Evolutionary conservation across 768 basidiomycete genomes (phyloP).

Genomic region (Boletus edulis): DNA sequence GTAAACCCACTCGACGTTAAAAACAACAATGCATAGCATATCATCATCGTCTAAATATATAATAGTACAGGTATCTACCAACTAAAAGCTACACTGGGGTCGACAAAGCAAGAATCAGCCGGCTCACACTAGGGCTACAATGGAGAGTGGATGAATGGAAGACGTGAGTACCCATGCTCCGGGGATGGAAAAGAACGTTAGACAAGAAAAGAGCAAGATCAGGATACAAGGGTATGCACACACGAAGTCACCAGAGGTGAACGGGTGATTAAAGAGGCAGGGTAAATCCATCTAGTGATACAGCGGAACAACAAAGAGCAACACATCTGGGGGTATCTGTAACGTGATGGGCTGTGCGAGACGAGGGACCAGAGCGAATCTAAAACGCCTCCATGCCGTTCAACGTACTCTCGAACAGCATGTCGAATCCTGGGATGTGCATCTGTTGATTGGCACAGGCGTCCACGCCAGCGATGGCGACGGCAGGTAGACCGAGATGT

Average conservation of each 20-base stretch:
- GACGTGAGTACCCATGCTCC: too few species aligned
- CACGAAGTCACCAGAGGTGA: not conserved
- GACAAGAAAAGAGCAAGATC: not conserved
- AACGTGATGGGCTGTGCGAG: too few species aligned
- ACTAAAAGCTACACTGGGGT: too few species aligned
- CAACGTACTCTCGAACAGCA: slow-evolving; percentile 14
- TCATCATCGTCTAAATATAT: too few species aligned
- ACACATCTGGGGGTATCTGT: too few species aligned
- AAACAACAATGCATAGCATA: too few species aligned
- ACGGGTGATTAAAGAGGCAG: not conserved
- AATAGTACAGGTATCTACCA: too few species aligned
- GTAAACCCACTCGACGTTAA: too few species aligned
- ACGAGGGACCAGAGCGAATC: not conserved
- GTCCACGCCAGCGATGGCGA: slow-evolving; percentile 10
- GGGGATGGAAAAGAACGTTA: not conserved
- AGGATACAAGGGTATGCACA: not conserved
- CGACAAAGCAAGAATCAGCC: too few species aligned
- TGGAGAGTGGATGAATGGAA: too few species aligned
- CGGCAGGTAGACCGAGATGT: not conserved
- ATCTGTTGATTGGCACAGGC: not conserved
- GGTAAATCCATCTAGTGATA: slow-evolving; percentile 1
- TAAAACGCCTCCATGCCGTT: slow-evolving; percentile 12
- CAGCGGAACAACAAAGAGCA: not conserved
- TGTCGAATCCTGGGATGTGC: slow-evolving; percentile 9
- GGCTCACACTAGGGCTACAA: too few species aligned